These are phyloP conservation scores for Saccharomycopsis fermentans DNA, from an alignment of 805 yeast genomes.

Conservation along the genomic window DNA sequence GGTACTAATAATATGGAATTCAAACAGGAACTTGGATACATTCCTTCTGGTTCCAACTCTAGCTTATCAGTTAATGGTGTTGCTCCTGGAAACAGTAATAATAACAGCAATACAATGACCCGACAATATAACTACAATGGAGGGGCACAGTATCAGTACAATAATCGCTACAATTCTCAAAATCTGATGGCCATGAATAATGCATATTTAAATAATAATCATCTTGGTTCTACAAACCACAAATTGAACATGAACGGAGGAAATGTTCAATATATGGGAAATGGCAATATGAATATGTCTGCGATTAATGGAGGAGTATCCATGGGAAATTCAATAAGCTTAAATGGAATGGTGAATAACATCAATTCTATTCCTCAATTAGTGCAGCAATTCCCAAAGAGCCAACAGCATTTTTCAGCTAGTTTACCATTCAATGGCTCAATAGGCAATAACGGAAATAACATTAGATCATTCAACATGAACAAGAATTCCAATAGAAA, in stretches of 20 bases:
- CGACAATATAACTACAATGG: background rate
- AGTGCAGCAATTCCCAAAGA: background rate
- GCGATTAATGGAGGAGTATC: background rate
- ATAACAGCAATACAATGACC: background rate
- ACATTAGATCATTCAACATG: background rate
- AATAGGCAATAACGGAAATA: background rate
- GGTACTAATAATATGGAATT: background rate
- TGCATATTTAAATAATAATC: background rate
- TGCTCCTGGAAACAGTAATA: background rate
- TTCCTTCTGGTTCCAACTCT: background rate
- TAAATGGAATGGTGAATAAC: background rate
- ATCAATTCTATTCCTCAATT: background rate
- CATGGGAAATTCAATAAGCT: background rate
- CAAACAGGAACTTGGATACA: background rate
- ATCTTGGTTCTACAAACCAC: background rate
- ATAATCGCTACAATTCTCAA: background rate
- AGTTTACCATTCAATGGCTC: background rate
- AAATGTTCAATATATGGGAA: background rate
- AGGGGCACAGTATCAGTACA: background rate
- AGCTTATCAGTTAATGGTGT: background rate
- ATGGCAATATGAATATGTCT: background rate
- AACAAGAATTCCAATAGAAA: slow-evolving; percentile 4
- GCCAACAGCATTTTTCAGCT: background rate
- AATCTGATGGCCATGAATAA: background rate
- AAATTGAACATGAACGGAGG: background rate